A percentile compares a stretch with the other conserved stretches of the same genome.
phyloP scores from a whole-genome alignment of 2,329 filamentous ascomycete genomes.

The Claviceps digitariae region DNA sequence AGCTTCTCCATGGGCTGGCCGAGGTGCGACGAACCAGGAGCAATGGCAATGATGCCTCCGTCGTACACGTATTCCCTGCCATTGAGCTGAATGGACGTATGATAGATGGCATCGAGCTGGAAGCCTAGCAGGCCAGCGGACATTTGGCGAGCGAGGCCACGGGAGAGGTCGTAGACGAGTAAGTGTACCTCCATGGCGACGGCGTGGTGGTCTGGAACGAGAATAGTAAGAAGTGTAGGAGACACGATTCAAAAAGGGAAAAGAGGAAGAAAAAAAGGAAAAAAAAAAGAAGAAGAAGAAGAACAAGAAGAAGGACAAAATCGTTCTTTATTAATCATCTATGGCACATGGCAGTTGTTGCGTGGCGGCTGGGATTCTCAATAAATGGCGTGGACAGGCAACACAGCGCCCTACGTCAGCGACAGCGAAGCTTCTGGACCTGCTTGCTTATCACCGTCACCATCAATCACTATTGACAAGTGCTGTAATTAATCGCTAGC shows the following conservation, averaged over 20 bases:
- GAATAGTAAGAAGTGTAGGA: neutral
- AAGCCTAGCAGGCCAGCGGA: constrained; percentile 39
- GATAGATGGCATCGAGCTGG: constrained; percentile 82
- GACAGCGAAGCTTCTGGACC: neutral
- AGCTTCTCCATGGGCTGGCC: constrained; percentile 69
- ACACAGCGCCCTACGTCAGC: neutral
- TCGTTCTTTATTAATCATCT: neutral
- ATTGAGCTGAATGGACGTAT: constrained; percentile 77
- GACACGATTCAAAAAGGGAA: too few species aligned
- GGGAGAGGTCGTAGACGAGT: constrained; percentile 66
- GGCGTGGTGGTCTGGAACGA: neutral
- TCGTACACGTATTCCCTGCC: constrained; percentile 88
- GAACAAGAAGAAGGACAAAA: too few species aligned
- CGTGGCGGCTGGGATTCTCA: neutral
- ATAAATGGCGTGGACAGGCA: neutral
- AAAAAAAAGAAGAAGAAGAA: too few species aligned
- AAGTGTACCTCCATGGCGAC: constrained; percentile 57
- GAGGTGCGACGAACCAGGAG: constrained; percentile 73
- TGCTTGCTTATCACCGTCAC: too few species aligned
- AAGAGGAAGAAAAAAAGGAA: neutral
- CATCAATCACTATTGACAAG: too few species aligned
- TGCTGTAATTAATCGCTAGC: neutral
- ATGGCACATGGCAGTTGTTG: neutral
- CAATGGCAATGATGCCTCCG: constrained; percentile 68
- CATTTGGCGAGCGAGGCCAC: constrained; percentile 41